Conservation (phyloP, 192 early-diverging fungal genomes). For the Umbelopsis sp. region DNA sequence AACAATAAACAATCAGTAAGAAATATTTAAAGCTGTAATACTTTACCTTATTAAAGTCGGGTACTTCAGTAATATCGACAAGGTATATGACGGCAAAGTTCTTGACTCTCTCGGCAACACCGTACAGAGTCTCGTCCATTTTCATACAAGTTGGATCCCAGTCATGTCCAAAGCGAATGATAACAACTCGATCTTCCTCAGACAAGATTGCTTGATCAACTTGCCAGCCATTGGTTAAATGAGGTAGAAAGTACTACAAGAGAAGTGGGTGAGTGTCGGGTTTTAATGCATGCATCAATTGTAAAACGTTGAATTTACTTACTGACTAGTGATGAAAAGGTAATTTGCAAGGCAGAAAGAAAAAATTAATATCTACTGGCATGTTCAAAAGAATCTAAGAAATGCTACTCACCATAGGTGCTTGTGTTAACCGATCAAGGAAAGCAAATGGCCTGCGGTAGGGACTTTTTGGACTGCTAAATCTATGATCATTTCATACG, state of each 20-base stretch:
- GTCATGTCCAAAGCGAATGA: conserved; percentile 97
- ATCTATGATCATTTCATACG: background rate
- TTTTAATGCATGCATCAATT: no score
- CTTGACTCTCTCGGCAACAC: conserved; percentile 93
- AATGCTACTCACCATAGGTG: background rate
- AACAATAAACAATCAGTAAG: background rate
- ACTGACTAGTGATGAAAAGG: background rate
- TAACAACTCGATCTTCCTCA: conserved; percentile 96
- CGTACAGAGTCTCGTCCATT: conserved; percentile 96
- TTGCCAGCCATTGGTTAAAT: conserved; percentile 86
- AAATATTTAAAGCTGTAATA: background rate
- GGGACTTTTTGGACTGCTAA: background rate
- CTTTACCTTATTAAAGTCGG: conserved; percentile 80
- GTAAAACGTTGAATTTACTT: background rate
- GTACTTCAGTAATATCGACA: conserved; percentile 94
- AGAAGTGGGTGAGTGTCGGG: background rate
- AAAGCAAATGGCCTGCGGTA: background rate
- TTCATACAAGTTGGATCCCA: conserved; percentile 92
- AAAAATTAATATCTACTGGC: background rate
- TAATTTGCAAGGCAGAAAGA: background rate
- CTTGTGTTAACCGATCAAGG: background rate
- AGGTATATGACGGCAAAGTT: conserved; percentile 98
- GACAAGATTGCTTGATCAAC: conserved; percentile 98
- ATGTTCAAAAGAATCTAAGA: background rate
- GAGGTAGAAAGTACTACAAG: conserved; percentile 59